phyloP scores from a whole-genome alignment of 129 eudicot genomes.

The Pittosporum tobira region DNA sequence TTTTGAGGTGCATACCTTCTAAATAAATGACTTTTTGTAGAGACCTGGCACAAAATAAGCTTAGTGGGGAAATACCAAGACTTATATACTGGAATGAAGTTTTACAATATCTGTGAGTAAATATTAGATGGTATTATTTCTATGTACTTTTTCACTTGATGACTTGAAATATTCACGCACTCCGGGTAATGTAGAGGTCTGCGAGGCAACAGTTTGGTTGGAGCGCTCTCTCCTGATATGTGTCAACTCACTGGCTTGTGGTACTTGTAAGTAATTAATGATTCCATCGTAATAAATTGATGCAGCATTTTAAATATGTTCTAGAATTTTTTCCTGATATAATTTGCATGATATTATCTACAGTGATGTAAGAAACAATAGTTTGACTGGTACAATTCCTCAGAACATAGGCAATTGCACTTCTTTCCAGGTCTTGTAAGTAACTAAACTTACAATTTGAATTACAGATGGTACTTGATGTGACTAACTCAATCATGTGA shows the following conservation, averaged over 20 bases:
- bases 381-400: slow-evolving; percentile 86
- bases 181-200: slow-evolving; percentile 45
- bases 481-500: neutral
- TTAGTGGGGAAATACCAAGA: slow-evolving; percentile 92
- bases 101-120: slow-evolving; percentile 80
- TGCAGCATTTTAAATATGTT: neutral
- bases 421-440: slow-evolving; percentile 96
- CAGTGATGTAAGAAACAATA: slow-evolving; percentile 96
- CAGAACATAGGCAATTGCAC: slow-evolving; percentile 86
- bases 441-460: slow-evolving; percentile 10
- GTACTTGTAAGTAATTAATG: slow-evolving; percentile 74
- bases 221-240: slow-evolving; percentile 73
- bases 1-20: neutral
- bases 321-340: neutral
- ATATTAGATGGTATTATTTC: neutral
- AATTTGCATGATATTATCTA: neutral
- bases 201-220: slow-evolving; percentile 76
- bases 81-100: slow-evolving; percentile 97
- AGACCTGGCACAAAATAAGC: slow-evolving; percentile 85
- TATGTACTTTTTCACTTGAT: neutral
- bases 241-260: slow-evolving; percentile 97
- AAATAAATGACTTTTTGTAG: slow-evolving; percentile 20
- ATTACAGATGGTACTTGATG: neutral
- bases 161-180: neutral
- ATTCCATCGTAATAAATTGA: neutral